phyloP scores from a whole-genome alignment of 805 yeast genomes.

The Candida ficus region DNA sequence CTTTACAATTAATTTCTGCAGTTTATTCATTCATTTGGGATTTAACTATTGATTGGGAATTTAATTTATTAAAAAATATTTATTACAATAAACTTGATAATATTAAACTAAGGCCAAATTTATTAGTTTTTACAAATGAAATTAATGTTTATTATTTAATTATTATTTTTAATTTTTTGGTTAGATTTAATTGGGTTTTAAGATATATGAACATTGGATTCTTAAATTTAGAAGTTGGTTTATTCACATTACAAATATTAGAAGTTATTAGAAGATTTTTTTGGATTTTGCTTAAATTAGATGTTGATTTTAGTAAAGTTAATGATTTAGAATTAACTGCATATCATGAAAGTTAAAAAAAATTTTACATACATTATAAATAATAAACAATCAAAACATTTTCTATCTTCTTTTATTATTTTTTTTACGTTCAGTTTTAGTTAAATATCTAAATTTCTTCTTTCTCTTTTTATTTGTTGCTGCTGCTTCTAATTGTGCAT shows the following conservation, averaged over 20 bases:
- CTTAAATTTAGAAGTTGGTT: slow-evolving; percentile 48
- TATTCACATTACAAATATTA: slow-evolving; percentile 60
- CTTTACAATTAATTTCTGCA: slow-evolving; percentile 56
- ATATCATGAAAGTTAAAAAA: slow-evolving; percentile 6
- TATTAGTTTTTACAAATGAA: slow-evolving; percentile 1
- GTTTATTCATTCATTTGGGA: slow-evolving; percentile 87
- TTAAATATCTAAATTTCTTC: slow-evolving; percentile 84
- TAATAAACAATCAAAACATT: neutral
- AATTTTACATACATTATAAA: neutral
- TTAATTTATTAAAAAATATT: slow-evolving; percentile 42
- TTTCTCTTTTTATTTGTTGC: slow-evolving; percentile 31
- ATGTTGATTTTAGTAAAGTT: slow-evolving; percentile 45
- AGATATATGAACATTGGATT: slow-evolving; percentile 30
- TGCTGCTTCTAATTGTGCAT: slow-evolving; percentile 51
- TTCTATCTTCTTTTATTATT: slow-evolving; percentile 41
- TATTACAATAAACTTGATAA: slow-evolving; percentile 7
- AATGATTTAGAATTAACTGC: slow-evolving; percentile 6
- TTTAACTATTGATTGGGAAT: slow-evolving; percentile 81
- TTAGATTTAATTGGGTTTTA: slow-evolving; percentile 76
- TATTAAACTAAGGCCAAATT: slow-evolving; percentile 24
- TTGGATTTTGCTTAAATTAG: slow-evolving; percentile 85
- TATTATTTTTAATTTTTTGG: slow-evolving; percentile 51
- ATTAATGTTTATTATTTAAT: slow-evolving; percentile 47
- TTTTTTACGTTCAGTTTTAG: slow-evolving; percentile 69
- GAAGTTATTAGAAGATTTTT: slow-evolving; percentile 83